These are phyloP conservation scores for Eimeria falciformis DNA, from an alignment of 169 alveolate genomes.

Conservation along the genomic window DNA sequence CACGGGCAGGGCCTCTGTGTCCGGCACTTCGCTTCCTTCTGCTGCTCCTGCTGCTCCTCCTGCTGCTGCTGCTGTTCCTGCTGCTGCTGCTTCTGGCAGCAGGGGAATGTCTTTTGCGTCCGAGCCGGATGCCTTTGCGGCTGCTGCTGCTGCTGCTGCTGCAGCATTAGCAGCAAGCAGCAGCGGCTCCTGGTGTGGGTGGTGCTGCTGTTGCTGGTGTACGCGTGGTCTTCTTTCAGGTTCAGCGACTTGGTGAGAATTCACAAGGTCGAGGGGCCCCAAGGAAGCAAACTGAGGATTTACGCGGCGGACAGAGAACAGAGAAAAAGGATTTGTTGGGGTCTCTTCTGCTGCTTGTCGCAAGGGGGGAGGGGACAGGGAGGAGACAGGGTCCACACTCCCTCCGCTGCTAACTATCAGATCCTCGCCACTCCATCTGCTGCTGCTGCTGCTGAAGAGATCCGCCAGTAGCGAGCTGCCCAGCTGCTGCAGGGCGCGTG, in stretches of 20 bases:
- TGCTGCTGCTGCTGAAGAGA: neutral
- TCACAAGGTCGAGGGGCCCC: neutral
- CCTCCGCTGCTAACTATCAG: slow-evolving; percentile 1
- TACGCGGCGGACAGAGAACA: neutral
- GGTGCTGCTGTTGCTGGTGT: slow-evolving; percentile 16
- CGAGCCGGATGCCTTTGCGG: neutral
- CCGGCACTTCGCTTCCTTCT: slow-evolving; percentile 2
- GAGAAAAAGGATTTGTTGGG: neutral
- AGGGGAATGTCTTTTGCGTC: too few relatives aligned
- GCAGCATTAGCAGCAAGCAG: neutral
- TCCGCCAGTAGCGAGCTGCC: neutral
- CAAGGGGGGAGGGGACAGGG: too few relatives aligned
- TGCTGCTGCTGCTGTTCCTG: neutral
- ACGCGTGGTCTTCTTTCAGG: slow-evolving; percentile 32
- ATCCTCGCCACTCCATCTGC: neutral
- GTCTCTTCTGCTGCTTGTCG: neutral
- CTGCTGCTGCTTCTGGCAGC: neutral
- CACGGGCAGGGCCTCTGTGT: slow-evolving; percentile 16
- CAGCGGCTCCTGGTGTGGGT: neutral
- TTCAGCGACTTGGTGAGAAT: neutral
- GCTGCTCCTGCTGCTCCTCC: neutral
- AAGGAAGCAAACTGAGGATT: neutral
- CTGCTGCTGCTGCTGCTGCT: neutral
- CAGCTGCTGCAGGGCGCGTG: neutral
- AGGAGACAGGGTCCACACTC: too few relatives aligned